These are phyloP conservation scores for Kernera saxatilis DNA, from an alignment of 345 rosid species.

Conservation along the genomic window DNA sequence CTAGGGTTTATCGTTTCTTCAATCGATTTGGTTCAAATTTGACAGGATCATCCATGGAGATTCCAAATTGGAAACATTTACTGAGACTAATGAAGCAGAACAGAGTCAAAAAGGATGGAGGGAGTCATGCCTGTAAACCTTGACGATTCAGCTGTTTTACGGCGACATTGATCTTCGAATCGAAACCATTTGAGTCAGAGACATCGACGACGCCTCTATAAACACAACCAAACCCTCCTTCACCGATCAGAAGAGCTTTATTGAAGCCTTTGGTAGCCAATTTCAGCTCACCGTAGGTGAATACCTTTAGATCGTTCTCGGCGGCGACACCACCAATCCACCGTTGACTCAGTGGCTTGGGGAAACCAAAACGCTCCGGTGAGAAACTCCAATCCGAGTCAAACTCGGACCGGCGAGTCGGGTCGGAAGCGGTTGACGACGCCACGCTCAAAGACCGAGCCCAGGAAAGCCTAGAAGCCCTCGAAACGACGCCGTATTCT, in stretches of 20 bases:
- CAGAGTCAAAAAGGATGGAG: constrained; percentile 1
- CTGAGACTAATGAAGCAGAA: background rate
- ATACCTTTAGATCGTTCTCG: constrained; percentile 69
- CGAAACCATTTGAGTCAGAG: constrained; percentile 30
- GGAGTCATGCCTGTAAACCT: constrained; percentile 87
- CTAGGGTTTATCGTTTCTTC: background rate
- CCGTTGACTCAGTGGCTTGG: constrained; percentile 51
- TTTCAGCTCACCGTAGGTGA: constrained; percentile 72
- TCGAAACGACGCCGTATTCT: constrained; percentile 38
- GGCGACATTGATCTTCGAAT: constrained; percentile 61
- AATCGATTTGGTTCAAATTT: background rate
- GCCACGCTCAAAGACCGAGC: constrained; percentile 91
- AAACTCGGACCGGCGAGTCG: constrained; percentile 78
- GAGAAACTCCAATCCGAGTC: constrained; percentile 76
- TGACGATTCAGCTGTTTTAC: constrained; percentile 89
- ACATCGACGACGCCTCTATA: constrained; percentile 62
- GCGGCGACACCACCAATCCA: constrained; percentile 23
- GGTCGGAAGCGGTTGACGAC: constrained; percentile 55
- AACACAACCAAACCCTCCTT: constrained; percentile 97
- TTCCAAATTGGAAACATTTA: background rate
- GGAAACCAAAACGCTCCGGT: constrained; percentile 45
- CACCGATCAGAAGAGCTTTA: constrained; percentile 72
- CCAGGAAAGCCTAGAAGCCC: constrained; percentile 73
- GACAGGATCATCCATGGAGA: background rate
- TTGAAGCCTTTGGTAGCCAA: constrained; percentile 77